Conservation (phyloP, 495 filamentous ascomycete genomes). For the Neurospora cerealis region DNA sequence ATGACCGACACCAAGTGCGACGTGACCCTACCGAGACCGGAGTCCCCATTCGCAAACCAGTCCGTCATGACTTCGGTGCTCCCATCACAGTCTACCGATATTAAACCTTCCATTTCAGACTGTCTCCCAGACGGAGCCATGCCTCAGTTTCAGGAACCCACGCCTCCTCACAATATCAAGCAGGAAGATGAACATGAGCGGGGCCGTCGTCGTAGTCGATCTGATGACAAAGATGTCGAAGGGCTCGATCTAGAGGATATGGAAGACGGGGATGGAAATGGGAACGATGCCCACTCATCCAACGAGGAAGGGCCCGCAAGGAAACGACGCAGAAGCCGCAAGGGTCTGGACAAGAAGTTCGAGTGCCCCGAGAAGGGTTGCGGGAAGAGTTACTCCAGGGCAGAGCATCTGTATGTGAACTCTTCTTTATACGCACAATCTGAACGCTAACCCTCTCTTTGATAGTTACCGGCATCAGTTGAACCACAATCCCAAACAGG, state of each 20-base stretch:
- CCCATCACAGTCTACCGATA: constrained; percentile 30
- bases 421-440: background rate
- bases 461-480: constrained; percentile 75
- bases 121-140: constrained; percentile 29
- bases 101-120: constrained; percentile 24
- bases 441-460: constrained; percentile 12
- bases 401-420: constrained; percentile 71
- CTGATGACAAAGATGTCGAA: constrained; percentile 33
- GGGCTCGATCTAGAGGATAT: constrained; percentile 30
- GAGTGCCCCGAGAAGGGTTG: constrained; percentile 83
- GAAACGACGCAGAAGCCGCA: constrained; percentile 76
- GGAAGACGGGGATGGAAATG: constrained; percentile 27
- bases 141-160: constrained; percentile 31
- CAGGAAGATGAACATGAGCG: constrained; percentile 36
- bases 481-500: constrained; percentile 94
- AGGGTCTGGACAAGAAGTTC: constrained; percentile 89
- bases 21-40: constrained; percentile 3
- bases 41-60: constrained; percentile 17
- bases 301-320: constrained; percentile 47
- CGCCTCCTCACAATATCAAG: constrained; percentile 30
- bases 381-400: constrained; percentile 91
- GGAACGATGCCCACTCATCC: constrained; percentile 37
- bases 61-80: constrained; percentile 39
- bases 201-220: constrained; percentile 37
- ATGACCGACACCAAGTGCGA: constrained; percentile 6